These are phyloP conservation scores for Sclerotiophoma versabilis DNA, from an alignment of 2,329 filamentous ascomycete species.

Conservation along the genomic window DNA sequence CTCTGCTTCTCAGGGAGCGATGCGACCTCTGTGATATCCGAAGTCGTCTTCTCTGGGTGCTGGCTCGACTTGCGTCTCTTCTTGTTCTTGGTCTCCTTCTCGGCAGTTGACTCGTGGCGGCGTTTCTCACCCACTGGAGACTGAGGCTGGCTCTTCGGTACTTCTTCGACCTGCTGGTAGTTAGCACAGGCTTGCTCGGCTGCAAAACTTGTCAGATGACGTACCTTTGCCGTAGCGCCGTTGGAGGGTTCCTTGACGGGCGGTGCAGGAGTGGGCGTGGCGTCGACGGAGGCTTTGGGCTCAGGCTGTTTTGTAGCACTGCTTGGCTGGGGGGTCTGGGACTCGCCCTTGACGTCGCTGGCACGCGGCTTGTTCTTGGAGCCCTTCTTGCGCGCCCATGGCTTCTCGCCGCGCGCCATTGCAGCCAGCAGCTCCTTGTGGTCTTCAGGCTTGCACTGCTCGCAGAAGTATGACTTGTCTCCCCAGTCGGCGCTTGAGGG, in stretches of 20 bases:
- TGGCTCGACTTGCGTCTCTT: constrained; percentile 50
- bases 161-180: constrained; percentile 25
- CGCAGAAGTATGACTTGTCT: constrained; percentile 76
- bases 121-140: constrained; percentile 49
- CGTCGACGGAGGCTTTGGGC: constrained; percentile 10
- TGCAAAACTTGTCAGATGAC: not conserved
- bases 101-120: constrained; percentile 40
- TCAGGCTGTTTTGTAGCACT: constrained; percentile 21
- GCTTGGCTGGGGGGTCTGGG: constrained; percentile 28
- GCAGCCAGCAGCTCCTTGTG: constrained; percentile 82
- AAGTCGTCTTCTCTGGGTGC: constrained; percentile 33
- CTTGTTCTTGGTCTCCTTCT: constrained; percentile 42
- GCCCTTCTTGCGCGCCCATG: constrained; percentile 74
- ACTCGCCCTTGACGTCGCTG: constrained; percentile 65
- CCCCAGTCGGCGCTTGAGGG: constrained; percentile 70
- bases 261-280: constrained; percentile 25
- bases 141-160: constrained; percentile 40
- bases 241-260: constrained; percentile 32
- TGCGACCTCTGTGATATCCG: constrained; percentile 27
- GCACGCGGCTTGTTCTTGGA: constrained; percentile 66
- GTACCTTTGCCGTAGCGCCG: constrained; percentile 37
- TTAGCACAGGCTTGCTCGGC: constrained; percentile 3
- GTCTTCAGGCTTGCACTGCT: constrained; percentile 83
- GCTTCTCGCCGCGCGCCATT: constrained; percentile 79
- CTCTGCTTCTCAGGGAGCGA: constrained; percentile 70